A percentile compares a stretch with the other conserved stretches of the same genome.
Evolutionary conservation across 768 basidiomycete species (phyloP).

Genomic region (Neoboletus brunneissimus): DNA sequence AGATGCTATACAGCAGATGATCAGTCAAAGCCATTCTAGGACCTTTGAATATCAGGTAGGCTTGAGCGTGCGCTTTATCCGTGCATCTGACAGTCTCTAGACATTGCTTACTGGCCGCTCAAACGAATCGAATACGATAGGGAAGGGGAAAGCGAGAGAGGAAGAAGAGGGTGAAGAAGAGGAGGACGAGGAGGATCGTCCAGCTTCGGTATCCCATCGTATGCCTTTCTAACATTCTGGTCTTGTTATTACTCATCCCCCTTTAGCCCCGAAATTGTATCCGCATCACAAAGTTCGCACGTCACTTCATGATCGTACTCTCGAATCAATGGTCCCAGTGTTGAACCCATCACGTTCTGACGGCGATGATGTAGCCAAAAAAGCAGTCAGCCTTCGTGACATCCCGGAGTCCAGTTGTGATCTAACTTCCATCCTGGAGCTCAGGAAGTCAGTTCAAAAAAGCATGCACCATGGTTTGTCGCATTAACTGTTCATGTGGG

Average conservation of each 20-base stretch:
- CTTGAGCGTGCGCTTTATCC: background rate
- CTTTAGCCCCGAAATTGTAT: constrained; percentile 45
- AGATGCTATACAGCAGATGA: constrained; percentile 67
- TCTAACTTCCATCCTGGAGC: constrained; percentile 66
- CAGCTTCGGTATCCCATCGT: constrained; percentile 28
- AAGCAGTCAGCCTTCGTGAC: constrained; percentile 39
- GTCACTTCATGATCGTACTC: constrained; percentile 79
- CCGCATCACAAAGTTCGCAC: constrained; percentile 93
- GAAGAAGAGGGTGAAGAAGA: constrained; percentile 32
- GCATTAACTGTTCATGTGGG: background rate
- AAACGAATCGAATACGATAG: constrained; percentile 26
- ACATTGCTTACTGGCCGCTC: constrained; percentile 59
- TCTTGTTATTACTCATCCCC: constrained; percentile 3
- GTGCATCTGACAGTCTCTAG: constrained; percentile 31
- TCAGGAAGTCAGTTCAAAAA: constrained; percentile 60
- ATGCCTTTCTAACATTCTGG: background rate
- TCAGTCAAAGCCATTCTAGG: constrained; percentile 61
- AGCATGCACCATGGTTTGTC: constrained; percentile 67
- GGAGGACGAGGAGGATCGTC: constrained; percentile 31
- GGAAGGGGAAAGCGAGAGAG: constrained; percentile 39
- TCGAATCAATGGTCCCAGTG: constrained; percentile 92
- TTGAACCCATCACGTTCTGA: constrained; percentile 49
- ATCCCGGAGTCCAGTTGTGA: constrained; percentile 76
- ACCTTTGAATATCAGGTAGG: constrained; percentile 70
- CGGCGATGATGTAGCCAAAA: constrained; percentile 18